Evolutionary conservation across 2,329 filamentous ascomycete genomes (phyloP), one percentile per base, ranked within the genome.

Genomic region (Aspergillus viridinutans): DNA sequence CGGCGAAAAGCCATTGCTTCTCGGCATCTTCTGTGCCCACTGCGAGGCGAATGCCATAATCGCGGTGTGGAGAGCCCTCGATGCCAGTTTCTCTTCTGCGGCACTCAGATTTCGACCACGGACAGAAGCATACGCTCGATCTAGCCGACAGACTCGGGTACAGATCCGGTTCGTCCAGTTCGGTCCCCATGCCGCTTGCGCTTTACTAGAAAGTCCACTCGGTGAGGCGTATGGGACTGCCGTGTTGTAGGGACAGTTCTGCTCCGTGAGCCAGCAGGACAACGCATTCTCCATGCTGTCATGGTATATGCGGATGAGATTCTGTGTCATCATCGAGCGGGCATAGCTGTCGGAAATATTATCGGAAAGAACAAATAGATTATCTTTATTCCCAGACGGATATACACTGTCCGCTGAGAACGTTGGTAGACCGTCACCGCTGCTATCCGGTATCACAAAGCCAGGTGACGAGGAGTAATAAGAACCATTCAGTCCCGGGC

Each of bases 1-100:
- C 52, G 53, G 14, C 59, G 49, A 2, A 61, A 56, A 2, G 57
- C 32, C 4, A 50, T 56, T 9, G 38, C 55, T 7, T 60, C 64
- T 65, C 26, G 59, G 50, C 2, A 61, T 57, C 53, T 64, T 57
- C 20, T 64, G 64, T 20, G 65, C 60, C 76, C 76, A 78, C 58
- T 79, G 76, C 4, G 73, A 74, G 28, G 76, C 75, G 54, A 78
- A 79, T 2, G 76, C 71, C 61, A 77, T 75, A 35, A 79, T 76
- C 0, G 75, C 69, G 6, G 74, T 58, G 58, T 78, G 76, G 35
- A 79, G 66, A 8, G 75, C 75, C 50, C 70, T 71, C 3, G 72
- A 69, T 4, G 74, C 75, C 5, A 68, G 67, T 50, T 68, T 69
- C 40, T 78, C 73, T 54, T 79, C 76, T 6, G 59, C 54, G 5